Evolutionary conservation across 2,329 filamentous ascomycete genomes (phyloP), one percentile per base, ranked within the genome.

Genomic region (Pseudocercospora fijiensis): DNA sequence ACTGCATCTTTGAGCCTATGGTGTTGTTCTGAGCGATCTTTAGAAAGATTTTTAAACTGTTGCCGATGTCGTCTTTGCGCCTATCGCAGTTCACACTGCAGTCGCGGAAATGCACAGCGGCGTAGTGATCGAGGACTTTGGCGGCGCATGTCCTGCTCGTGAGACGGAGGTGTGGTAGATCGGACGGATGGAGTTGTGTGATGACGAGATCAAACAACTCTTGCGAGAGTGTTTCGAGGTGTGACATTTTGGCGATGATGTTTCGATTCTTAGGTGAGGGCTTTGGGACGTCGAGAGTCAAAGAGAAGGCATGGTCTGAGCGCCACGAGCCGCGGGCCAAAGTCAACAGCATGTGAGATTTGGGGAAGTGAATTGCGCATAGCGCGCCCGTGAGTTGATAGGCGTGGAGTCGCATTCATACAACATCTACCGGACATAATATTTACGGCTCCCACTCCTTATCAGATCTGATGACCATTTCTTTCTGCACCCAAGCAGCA

Each of bases 401-500:
- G 33, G 6, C 33, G 37, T 18, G 37, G 8, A 41, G 16, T 4
- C 18, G 37, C 37, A 41, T 41, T 41, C 16, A 6, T 41, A n/a
- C 16, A n/a, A 18, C 16, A 41, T 41, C 4, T 41, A 41, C 16
- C 6, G n/a, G 5, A 41, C 37, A 8, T 7, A 7, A 7, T 41
- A 13, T 1, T 41, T 16, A 41, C 0, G 37, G 37, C 37, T 41
- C 37, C 37, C 16, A 18, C 5, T 41, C 37, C 7, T 45, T 62
- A 20, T 64, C 63, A 16, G 49, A 33, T 16, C 61, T 62, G 5
- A 30, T 18, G 22, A 30, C 20, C 20, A 56, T 24, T 56, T 71
- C 65, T 49, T 63, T 63, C 41, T 57, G 47, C 1, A 71, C 68
- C 69, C 69, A 71, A 4, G 37, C 63, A 4, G 53, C 51, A 43